Base-by-base conservation (phyloP, 768 basidiomycete species). In the Podaxis rugospora region DNA sequence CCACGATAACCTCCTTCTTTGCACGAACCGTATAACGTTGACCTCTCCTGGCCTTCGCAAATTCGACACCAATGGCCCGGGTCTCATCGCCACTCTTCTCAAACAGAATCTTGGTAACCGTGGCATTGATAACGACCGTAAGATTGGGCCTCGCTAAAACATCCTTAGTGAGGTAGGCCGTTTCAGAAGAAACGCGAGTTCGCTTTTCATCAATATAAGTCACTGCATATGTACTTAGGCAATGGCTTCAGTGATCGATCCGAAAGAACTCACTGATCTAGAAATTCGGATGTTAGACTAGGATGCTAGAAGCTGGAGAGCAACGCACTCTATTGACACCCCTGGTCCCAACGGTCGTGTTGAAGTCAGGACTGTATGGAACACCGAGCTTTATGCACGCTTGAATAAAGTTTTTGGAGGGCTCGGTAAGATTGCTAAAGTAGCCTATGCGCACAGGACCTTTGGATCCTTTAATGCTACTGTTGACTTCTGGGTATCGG, bases 111-210 rank as follows among this genome's bases (percentile, higher is more conserved):
- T 74, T 80, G 4, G 85, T 87, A 7, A 82, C 85, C 2, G 76
- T 76, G 0, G 83, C 81, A 51, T 77, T 69, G 6, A 81, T 77
- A 4, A 79, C 77, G 47, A 90, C 79, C 18, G 76, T 83, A 57
- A 90, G 77, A 64, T 90, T 90, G 3, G 81, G 79, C 37, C 88
- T 74, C 2, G 77, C 74, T 21, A 88, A 75, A 27, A 88, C 86
- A 0, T 83, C 75, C 0, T 76, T 70, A 0, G 88, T 87, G 36
- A 90, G 76, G 66, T 89, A 90, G 1, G 87, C 85, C 0, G 80
- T 69, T 66, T 89, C 85, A 1, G 83, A 76, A 4, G 87, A 82
- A 1, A 84, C 83, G 0, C 88, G 80, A 49, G 72, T 72, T 6
- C 80, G 75, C 1, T 68, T 74, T 27, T 76, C 64, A 62, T 85